Conservation (phyloP, 106 monocot genomes). For the Dendrobium chrysotoxum region DNA sequence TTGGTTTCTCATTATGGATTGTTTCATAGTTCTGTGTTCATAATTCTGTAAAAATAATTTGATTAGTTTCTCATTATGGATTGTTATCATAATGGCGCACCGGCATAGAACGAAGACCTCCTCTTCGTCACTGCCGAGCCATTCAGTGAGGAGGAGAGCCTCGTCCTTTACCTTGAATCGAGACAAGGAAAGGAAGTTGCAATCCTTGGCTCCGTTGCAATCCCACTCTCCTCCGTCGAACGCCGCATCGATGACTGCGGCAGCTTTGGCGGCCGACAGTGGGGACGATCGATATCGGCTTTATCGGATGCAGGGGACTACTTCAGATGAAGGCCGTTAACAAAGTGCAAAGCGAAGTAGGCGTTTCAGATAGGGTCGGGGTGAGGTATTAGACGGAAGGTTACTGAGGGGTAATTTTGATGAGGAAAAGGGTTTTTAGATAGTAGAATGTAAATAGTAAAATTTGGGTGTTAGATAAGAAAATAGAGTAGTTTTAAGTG, state of each 20-base stretch:
- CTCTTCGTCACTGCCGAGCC: constrained; percentile 79
- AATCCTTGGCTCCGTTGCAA: constrained; percentile 34
- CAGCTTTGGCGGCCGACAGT: constrained; percentile 75
- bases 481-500: no score
- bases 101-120: constrained; percentile 82
- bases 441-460: no score
- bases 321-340: constrained; percentile 58
- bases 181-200: constrained; percentile 44
- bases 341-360: no score
- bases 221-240: constrained; percentile 59
- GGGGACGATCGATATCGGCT: constrained; percentile 70
- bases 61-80: no score
- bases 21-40: no score
- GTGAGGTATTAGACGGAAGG: no score
- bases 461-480: no score
- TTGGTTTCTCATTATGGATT: no score
- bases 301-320: constrained; percentile 62
- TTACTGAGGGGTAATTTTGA: no score
- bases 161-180: constrained; percentile 46
- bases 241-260: constrained; percentile 80
- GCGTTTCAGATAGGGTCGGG: no score
- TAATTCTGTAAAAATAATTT: no score
- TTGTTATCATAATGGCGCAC: constrained; percentile 52
- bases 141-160: constrained; percentile 43
- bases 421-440: no score